Conservation (phyloP, 495 filamentous ascomycete genomes). For the Rostrohypoxylon terebratum region DNA sequence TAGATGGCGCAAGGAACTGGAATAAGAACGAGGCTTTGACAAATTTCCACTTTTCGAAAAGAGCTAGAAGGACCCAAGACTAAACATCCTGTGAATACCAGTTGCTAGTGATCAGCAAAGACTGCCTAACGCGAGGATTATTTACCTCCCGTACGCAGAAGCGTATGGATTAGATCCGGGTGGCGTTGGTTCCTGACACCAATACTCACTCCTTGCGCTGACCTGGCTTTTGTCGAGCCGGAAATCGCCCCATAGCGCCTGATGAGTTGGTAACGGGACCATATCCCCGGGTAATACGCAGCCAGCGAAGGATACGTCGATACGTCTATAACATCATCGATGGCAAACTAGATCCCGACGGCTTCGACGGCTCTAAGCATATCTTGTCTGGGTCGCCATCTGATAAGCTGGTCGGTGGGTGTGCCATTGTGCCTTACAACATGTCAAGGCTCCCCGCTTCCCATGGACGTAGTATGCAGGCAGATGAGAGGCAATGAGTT, state of each 20-base stretch:
- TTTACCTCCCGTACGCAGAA: conserved; percentile 14
- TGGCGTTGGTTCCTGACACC: conserved; percentile 22
- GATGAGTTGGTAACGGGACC: conserved; percentile 27
- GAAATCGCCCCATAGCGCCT: conserved; percentile 16
- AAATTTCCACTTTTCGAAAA: conserved; percentile 31
- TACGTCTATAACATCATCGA: conserved; percentile 11
- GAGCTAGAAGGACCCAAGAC: conserved; percentile 26
- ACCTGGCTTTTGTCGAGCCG: conserved; percentile 18
- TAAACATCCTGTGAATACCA: conserved; percentile 17
- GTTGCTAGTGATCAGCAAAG: conserved; percentile 25
- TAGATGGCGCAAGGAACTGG: conserved; percentile 20
- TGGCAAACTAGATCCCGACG: conserved; percentile 23
- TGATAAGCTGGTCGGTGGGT: conserved; percentile 33
- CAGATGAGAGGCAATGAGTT: conserved; percentile 33
- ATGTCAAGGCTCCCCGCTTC: conserved; percentile 37
- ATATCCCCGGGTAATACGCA: conserved; percentile 14
- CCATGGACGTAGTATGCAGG: conserved; percentile 27
- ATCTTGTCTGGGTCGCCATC: conserved; percentile 33
- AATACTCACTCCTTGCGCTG: conserved; percentile 19
- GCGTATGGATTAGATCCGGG: conserved; percentile 13
- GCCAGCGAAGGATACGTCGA: conserved; percentile 10
- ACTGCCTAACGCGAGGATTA: conserved; percentile 34
- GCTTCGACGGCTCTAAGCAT: conserved; percentile 19
- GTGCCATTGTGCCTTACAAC: conserved; percentile 40
- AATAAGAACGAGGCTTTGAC: conserved; percentile 42